A percentile compares a stretch with the other conserved stretches of the same genome.
phyloP scores from a whole-genome alignment of 768 basidiomycete genomes.

The Tephrocybe sp. region DNA sequence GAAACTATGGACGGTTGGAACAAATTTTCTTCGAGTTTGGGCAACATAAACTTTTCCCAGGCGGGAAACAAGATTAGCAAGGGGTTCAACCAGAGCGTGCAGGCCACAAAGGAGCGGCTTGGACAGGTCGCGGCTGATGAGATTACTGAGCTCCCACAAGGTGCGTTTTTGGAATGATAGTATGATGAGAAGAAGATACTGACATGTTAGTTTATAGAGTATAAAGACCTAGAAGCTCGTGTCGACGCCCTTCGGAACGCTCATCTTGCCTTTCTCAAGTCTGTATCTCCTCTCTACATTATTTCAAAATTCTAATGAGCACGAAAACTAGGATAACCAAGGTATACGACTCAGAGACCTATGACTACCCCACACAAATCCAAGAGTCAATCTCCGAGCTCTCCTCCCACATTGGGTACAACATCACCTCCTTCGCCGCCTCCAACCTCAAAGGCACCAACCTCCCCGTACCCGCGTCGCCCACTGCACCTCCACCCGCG shows the following conservation, averaged over 20 bases:
- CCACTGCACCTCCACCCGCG: slow-evolving; percentile 50
- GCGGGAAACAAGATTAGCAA: slow-evolving; percentile 77
- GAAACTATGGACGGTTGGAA: slow-evolving; percentile 63
- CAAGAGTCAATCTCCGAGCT: slow-evolving; percentile 80
- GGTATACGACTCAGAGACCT: slow-evolving; percentile 86
- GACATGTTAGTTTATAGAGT: slow-evolving; percentile 57
- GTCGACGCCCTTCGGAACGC: slow-evolving; percentile 89
- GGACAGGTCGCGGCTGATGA: slow-evolving; percentile 90
- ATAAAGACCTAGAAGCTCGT: slow-evolving; percentile 92
- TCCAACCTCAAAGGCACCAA: slow-evolving; percentile 88
- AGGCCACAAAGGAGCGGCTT: slow-evolving; percentile 84
- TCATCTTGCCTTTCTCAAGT: slow-evolving; percentile 81
- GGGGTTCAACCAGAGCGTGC: slow-evolving; percentile 78
- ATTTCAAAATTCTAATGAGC: background rate
- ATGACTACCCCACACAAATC: slow-evolving; percentile 89
- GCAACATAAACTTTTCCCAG: slow-evolving; percentile 68
- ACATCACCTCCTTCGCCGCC: slow-evolving; percentile 82
- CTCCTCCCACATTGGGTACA: slow-evolving; percentile 67
- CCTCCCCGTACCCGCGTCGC: slow-evolving; percentile 67
- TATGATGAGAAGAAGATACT: too few relatives aligned
- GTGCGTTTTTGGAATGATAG: slow-evolving; percentile 33
- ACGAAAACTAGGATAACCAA: slow-evolving; percentile 70
- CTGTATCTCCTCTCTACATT: slow-evolving; percentile 18
- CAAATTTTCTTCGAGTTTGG: slow-evolving; percentile 64
- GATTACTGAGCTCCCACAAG: slow-evolving; percentile 92